phyloP scores from a whole-genome alignment of 805 yeast genomes.

The Kuraishia floccosa region DNA sequence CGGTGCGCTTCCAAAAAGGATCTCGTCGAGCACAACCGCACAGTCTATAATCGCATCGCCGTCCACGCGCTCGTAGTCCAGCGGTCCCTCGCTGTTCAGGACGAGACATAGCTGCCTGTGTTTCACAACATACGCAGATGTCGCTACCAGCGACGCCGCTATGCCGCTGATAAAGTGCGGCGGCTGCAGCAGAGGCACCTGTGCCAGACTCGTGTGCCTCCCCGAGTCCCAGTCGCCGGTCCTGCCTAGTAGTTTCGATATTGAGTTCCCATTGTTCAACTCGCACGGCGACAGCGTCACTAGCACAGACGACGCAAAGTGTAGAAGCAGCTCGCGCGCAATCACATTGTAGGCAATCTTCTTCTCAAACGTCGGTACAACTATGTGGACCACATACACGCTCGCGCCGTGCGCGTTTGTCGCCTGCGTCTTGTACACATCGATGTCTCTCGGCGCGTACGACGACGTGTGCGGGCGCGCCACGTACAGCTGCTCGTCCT shows the following conservation, averaged over 20 bases:
- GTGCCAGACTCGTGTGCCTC: no score
- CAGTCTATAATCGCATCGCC: constrained; percentile 12
- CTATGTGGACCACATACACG: constrained; percentile 6
- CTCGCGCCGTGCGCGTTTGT: background rate
- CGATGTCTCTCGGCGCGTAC: constrained; percentile 10
- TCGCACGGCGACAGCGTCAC: constrained; percentile 13
- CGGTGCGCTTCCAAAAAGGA: background rate
- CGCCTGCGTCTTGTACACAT: constrained; percentile 2
- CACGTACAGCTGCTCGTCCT: constrained; percentile 36
- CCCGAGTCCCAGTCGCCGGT: background rate
- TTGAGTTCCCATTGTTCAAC: constrained; percentile 6
- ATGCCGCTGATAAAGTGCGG: constrained; percentile 38
- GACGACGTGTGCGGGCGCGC: constrained; percentile 12
- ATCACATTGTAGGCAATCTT: constrained; percentile 13
- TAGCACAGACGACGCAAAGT: constrained; percentile 6
- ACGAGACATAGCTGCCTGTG: constrained; percentile 7
- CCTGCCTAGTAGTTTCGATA: constrained; percentile 4
- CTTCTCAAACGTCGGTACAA: constrained; percentile 12
- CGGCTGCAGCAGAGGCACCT: constrained; percentile 28
- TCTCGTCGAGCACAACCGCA: background rate
- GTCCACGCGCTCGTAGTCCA: constrained; percentile 31
- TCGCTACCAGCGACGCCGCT: constrained; percentile 26
- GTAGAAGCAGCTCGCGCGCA: constrained; percentile 6
- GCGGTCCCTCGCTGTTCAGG: constrained; percentile 36
- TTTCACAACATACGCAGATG: constrained; percentile 7